Base-by-base conservation (phyloP, 2,329 filamentous ascomycete genomes). In the Aspergillus pseudonomiae region DNA sequence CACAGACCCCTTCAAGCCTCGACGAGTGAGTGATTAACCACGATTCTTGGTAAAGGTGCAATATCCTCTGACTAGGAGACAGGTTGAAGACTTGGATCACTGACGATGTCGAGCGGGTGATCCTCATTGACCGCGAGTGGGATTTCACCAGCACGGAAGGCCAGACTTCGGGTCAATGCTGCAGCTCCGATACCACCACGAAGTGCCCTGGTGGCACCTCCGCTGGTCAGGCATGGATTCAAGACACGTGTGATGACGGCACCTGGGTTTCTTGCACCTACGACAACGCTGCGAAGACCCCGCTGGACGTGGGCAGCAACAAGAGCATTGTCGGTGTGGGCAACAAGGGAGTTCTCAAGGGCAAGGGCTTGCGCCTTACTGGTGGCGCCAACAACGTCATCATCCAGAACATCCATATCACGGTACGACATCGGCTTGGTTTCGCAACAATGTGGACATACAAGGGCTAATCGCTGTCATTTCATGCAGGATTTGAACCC, bases 281-380 rank as follows among this genome's bases (percentile, higher is more conserved):
- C 62, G 83, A 87, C 76, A 86, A 83, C 61, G 85, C 85, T 41
- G 84, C 79, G 62, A 65, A 78, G 2, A 69, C 78, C 26, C 81
- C 81, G 36, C 84, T 88, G 71, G 80, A 74, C 16, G 82, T 88
- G 67, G 76, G 75, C 34, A 85, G 82, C 65, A 84, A 88, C 81
- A 88, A 88, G 80, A 83, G 81, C 21, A 69, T 88, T 63, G 68
- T 88, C 53, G 85, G 86, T 19, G 74, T 80, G 62, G 85, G 85
- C 59, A 75, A 70, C 68, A 78, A 79, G 67, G 85, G 84, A 71
- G 71, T 86, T 28, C 86, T 88, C 71, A 83, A 81, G 70, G 85
- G 85, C 69, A 87, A 86, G 78, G 85, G 85, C 59, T 73, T 86
- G 32, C 80, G 83, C 39, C 79, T 85, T 19, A 74, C 77, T 54